These are phyloP conservation scores for Paramecium sexaurelia DNA, from an alignment of 73 alveolate genomes.

Conservation along the genomic window DNA sequence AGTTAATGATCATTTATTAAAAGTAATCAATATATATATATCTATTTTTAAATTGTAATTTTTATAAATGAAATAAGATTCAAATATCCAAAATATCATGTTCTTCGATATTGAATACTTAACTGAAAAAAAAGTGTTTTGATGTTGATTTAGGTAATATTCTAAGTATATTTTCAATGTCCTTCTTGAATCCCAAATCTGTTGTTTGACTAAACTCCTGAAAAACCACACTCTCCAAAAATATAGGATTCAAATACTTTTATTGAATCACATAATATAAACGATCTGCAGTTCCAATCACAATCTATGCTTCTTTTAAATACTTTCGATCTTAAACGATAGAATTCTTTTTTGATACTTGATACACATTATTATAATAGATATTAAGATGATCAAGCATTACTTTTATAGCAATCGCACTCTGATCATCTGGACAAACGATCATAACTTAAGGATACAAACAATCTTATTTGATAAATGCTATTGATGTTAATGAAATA, in stretches of 20 bases:
- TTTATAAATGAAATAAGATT: neutral
- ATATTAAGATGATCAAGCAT: slow-evolving; percentile 57
- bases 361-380: neutral
- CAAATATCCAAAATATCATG: slow-evolving; percentile 29
- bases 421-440: slow-evolving; percentile 16
- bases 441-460: neutral
- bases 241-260: neutral
- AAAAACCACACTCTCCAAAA: slow-evolving; percentile 33
- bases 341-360: slow-evolving; percentile 13
- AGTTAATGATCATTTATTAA: neutral
- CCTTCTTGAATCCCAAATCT: neutral
- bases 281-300: slow-evolving; percentile 50
- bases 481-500: no score
- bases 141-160: slow-evolving; percentile 13
- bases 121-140: neutral
- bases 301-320: slow-evolving; percentile 20
- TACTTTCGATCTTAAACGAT: slow-evolving; percentile 27
- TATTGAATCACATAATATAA: neutral
- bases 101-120: neutral
- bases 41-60: neutral
- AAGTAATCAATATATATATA: neutral
- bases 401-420: neutral
- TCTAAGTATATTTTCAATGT: neutral
- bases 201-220: neutral
- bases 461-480: slow-evolving; percentile 30